Evolutionary conservation across 805 yeast genomes (phyloP), one percentile per base, ranked within the genome.

Genomic region (Yarrowia osloensis): DNA sequence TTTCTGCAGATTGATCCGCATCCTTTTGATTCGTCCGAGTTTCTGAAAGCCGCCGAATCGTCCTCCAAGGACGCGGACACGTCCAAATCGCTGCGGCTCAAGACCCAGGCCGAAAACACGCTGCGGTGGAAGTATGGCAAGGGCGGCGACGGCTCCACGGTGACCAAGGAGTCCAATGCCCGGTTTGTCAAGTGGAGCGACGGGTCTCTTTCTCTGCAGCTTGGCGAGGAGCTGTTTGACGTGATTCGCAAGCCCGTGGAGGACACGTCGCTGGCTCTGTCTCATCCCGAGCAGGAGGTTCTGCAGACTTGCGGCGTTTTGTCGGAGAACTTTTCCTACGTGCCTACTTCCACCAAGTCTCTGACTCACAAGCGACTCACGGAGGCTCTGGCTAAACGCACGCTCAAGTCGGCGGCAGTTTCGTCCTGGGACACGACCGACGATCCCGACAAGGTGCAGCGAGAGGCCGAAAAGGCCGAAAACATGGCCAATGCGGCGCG

Each of bases 181-280:
- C 91, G 93, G 74, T 86, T 94, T 67, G 84, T 95, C 39, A 89
- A 91, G 76, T 95, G 99, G 99, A 88, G 89, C 67, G 98, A 95
- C 77, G 99, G 99, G 0, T 82, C 91, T 4, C 78, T 86, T 70
- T 92, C 98, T 1, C 80, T 95, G 71, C 93, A 91, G 74, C 79
- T 95, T 42, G 99, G 99, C 35, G 82, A 83, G 55, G 99, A 95
- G 77, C 82, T 88, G 70, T 94, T 93, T 73, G 98, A 94, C 74
- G 86, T 91, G 68, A 78, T 84, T 12, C 73, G 71, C 47, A 85
- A 86, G 67, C 86, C 88, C 9, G 79, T 86, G 44, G 85, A 84
- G 63, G 96, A 92, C 74, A 86, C 89, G 35, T 86, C 89, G 66
- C 80, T 95, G 59, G 87, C 90, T 1, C 83, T 85, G 31, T 85